These are phyloP conservation scores for Rhodocollybia butyracea DNA, from an alignment of 768 basidiomycete species.

Conservation along the genomic window DNA sequence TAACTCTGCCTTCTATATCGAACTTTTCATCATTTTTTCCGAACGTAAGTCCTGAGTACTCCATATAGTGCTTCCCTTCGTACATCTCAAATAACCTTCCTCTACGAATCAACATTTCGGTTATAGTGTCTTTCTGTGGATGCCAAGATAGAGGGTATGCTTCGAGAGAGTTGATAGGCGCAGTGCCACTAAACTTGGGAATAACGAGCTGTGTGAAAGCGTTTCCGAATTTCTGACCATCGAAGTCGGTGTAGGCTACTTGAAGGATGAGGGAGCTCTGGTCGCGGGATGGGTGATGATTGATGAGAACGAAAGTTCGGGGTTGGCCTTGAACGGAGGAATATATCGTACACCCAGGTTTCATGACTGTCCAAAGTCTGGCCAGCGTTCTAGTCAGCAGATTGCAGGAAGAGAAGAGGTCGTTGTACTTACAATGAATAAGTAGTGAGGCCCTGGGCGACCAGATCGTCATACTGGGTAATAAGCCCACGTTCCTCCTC, in stretches of 20 bases:
- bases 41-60: conserved; percentile 11
- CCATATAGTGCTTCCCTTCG: conserved; percentile 13
- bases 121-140: conserved; percentile 58
- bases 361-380: conserved; percentile 2
- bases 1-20: not conserved
- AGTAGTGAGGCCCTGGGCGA: not conserved
- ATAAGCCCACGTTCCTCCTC: not conserved
- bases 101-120: conserved; percentile 40
- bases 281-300: no score
- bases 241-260: conserved; percentile 13
- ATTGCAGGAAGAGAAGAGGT: not conserved
- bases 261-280: not conserved
- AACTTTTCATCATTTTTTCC: not conserved
- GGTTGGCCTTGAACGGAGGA: not conserved
- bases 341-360: not conserved
- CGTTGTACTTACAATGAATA: not conserved
- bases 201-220: conserved; percentile 9
- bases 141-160: conserved; percentile 47
- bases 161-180: conserved; percentile 5
- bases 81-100: conserved; percentile 11
- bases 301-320: not conserved
- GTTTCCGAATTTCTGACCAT: conserved; percentile 12
- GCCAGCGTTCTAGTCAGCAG: no score
- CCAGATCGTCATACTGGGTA: not conserved
- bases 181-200: conserved; percentile 9